A percentile compares a stretch with the other conserved stretches of the same genome.
These are phyloP conservation scores for Desmodesmus armatus DNA, from an alignment of 139 green algal species.

Conservation along the genomic window DNA sequence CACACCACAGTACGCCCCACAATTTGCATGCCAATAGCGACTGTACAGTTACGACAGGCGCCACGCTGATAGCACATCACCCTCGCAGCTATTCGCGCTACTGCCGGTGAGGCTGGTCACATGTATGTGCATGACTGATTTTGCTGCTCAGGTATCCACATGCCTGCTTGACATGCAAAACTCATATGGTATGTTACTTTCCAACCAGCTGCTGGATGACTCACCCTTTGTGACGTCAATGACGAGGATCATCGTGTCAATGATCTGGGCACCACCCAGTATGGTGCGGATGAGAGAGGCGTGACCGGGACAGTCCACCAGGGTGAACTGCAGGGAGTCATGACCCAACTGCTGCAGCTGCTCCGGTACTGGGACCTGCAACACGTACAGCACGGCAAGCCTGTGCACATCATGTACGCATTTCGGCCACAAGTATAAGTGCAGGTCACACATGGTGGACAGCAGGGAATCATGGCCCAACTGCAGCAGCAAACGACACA, in stretches of 20 bases:
- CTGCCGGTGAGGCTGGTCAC: too few species aligned
- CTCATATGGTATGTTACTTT: too few species aligned
- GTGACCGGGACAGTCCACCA: constrained; percentile 98
- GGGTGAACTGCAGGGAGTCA: constrained; percentile 88
- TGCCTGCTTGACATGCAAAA: too few species aligned
- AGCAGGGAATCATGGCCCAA: neutral
- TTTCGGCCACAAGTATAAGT: too few species aligned
- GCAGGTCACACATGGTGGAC: neutral
- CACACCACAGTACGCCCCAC: too few species aligned
- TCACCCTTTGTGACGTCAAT: constrained; percentile 94
- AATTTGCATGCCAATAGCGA: too few species aligned
- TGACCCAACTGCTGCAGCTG: constrained; percentile 56
- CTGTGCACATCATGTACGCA: too few species aligned
- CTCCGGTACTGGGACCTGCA: constrained; percentile 56
- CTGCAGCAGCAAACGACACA: neutral
- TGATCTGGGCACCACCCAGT: constrained; percentile 96
- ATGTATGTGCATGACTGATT: too few species aligned
- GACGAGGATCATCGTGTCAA: constrained; percentile 96
- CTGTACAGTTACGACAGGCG: too few species aligned
- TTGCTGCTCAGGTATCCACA: too few species aligned
- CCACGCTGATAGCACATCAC: too few species aligned
- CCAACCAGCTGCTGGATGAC: neutral
- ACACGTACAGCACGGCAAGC: neutral
- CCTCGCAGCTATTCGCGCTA: too few species aligned
- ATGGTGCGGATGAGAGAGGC: constrained; percentile 96